Base-by-base conservation (phyloP, 805 yeast species). In the Starmerella scarabaei region DNA sequence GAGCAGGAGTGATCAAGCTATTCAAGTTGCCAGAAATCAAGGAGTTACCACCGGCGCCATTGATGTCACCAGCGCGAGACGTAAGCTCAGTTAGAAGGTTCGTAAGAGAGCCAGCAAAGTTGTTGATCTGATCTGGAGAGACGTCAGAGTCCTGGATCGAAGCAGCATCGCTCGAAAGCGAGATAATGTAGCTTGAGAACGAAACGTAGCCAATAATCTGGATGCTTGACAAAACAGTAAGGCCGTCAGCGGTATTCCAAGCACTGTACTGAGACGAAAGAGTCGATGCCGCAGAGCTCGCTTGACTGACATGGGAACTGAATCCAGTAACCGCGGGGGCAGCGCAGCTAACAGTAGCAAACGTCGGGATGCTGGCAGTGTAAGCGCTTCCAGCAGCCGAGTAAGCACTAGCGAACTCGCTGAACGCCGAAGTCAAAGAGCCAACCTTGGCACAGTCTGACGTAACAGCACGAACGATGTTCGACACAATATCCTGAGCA, bases 11-110 rank as follows among this genome's bases (percentile, higher is more conserved):
- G 23, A 38, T 37, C 19, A 53, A 36, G 17, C 40, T 38, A 19
- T 35, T 35, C 28, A 53, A 37, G 42, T 53, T 55, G 27, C 47
- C 44, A 16, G 30, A 30, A 34, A 53, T 55, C 37, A 53, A 50
- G 23, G 38, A 8, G 20, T 41, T 31, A 41, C 53, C 50, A 18
- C 56, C 55, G 27, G 46, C 53, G 16, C 40, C 23, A 16, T n/a
- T 30, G 32, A 54, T 44, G 39, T 43, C 55, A 28, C 43, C 17
- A 24, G 51, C 46, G 49, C 53, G 52, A 36, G 35, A 34, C 27
- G 41, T 38, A 16, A 51, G 43, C 35, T 43, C 51, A 17, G 31
- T 24, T 21, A 53, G 43, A 3, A 53, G 47, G 19, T 36, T 21
- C 24, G 26, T 26, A 21, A 51, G 44, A 24, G 52, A 16, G 34